These are phyloP conservation scores for Cercospora nicotianae DNA, from an alignment of 2,329 filamentous ascomycete species.

Conservation along the genomic window DNA sequence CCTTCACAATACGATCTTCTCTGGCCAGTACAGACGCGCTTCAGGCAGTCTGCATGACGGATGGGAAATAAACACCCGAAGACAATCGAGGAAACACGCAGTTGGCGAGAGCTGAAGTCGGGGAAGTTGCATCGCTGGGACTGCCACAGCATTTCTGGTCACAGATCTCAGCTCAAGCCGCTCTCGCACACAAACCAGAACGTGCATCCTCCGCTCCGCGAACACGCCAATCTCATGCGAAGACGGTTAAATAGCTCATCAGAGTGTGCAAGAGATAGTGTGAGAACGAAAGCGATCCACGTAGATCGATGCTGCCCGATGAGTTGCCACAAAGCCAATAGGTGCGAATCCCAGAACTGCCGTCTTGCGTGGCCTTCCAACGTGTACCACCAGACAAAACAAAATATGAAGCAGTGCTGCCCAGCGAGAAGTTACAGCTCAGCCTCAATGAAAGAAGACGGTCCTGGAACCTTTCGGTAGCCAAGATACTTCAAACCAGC, in stretches of 20 bases:
- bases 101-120: not conserved
- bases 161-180: not conserved
- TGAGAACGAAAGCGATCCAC: too few species aligned
- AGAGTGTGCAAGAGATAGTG: not conserved
- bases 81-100: not conserved
- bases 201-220: not conserved
- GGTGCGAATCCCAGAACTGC: not conserved
- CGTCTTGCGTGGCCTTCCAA: not conserved
- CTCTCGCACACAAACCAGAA: not conserved
- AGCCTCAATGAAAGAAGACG: conserved; percentile 8
- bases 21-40: not conserved
- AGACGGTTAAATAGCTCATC: not conserved
- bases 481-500: conserved; percentile 19
- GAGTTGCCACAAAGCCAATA: not conserved
- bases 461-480: conserved; percentile 2
- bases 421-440: not conserved
- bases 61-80: not conserved
- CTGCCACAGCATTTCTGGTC: not conserved
- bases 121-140: not conserved
- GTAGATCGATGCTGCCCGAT: not conserved
- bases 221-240: not conserved
- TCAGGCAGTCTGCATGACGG: not conserved
- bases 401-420: not conserved
- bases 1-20: not conserved
- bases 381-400: not conserved